These are phyloP conservation scores for Penicillium freii DNA, from an alignment of 2,329 filamentous ascomycete genomes.

Conservation along the genomic window DNA sequence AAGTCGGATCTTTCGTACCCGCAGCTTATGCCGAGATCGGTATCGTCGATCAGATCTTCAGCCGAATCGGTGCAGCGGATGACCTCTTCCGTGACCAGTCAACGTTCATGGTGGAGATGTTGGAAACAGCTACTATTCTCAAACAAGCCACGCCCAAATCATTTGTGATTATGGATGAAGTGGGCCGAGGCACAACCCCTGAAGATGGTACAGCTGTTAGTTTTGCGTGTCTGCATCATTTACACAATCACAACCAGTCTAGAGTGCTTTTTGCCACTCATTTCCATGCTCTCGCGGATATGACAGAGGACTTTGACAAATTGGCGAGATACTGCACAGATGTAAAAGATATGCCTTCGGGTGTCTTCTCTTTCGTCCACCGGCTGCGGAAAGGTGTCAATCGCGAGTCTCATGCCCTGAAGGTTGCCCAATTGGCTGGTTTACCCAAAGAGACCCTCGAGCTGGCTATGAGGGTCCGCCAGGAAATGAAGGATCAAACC, in stretches of 20 bases:
- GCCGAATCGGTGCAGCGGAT: conserved; percentile 88
- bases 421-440: conserved; percentile 86
- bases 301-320: conserved; percentile 59
- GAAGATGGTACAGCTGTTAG: conserved; percentile 88
- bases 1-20: conserved; percentile 89
- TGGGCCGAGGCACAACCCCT: conserved; percentile 89
- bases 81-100: conserved; percentile 93
- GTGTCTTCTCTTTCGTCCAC: conserved; percentile 80
- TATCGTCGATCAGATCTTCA: conserved; percentile 94
- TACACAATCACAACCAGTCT: conserved; percentile 73
- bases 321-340: conserved; percentile 86
- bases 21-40: conserved; percentile 82
- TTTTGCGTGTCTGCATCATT: conserved; percentile 81
- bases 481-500: conserved; percentile 20
- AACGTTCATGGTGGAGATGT: conserved; percentile 99
- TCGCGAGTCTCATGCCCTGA: conserved; percentile 82
- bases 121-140: conserved; percentile 89
- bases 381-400: conserved; percentile 79
- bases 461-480: conserved; percentile 62
- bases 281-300: conserved; percentile 80
- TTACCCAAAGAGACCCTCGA: conserved; percentile 70
- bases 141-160: conserved; percentile 77
- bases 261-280: conserved; percentile 91
- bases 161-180: conserved; percentile 98
- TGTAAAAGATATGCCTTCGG: conserved; percentile 69